Evolutionary conservation across 2,329 filamentous ascomycete genomes (phyloP), one percentile per base, ranked within the genome.

Genomic region (Cladosporium sp.): DNA sequence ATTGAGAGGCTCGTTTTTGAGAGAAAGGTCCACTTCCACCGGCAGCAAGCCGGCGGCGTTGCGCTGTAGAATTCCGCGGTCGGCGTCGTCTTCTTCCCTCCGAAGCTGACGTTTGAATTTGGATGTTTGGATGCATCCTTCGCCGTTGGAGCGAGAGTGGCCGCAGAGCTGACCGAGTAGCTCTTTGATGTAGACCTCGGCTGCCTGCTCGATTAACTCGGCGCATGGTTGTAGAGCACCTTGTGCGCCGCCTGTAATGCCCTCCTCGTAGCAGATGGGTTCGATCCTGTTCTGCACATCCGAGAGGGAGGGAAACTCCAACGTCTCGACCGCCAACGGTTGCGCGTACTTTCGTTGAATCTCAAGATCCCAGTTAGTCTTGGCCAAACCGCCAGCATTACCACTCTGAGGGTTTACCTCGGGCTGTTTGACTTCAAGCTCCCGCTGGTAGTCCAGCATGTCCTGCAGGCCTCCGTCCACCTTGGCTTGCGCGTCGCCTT

Each of bases 31-130:
- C 3, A 87, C 82, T 68, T 96, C 90, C 30, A 90, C 73, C 0
- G 91, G 92, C 5, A 96, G 71, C 22, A 95, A 70, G 1, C 90
- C 90, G 42, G 80, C 85, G 53, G 86, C 85, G 52, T 90, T 88
- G 58, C 88, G 79, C 15, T 80, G 74, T 1, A 95, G 67, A 59
- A 91, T 87, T 4, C 90, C 89, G n/a, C 82, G 77, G 36, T 83
- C 78, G 19, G 81, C 83, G 0, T 82, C 80, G 38, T 85, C 79
- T 64, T 96, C 90, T 67, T 96, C 91, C 41, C 77, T 75, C 49
- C 83, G 81, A 9, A 96, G 76, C 64, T 89, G 87, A 52, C 80
- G 78, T 56, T 82, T 83, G 69, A 92, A 96, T 52, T 82, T 84
- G 58, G 85, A 80, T 2, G 89, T 95, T 66, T 90, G 85, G 52